Percentiles rank a stretch among this genome's conserved stretches.
Conservation (phyloP, 164 flowering plant genomes). For the Litsea cubeba region DNA sequence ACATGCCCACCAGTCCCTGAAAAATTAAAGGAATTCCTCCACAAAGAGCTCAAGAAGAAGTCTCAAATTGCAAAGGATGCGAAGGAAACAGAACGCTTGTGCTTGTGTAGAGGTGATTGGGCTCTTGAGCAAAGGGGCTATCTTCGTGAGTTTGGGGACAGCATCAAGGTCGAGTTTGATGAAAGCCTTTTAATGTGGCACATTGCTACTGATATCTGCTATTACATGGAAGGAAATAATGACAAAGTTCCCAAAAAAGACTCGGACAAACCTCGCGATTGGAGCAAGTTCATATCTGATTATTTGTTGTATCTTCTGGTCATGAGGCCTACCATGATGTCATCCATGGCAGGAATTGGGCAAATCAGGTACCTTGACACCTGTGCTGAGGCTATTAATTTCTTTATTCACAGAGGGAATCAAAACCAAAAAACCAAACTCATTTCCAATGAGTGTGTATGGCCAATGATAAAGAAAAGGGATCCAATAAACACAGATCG, state of each 20-base stretch:
- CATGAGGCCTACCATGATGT: not conserved
- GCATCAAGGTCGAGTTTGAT: slow-evolving; percentile 4
- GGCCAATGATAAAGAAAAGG: not conserved
- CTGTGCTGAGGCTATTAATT: not conserved
- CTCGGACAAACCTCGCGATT: not conserved
- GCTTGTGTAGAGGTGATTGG: not conserved
- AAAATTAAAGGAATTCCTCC: slow-evolving; percentile 2
- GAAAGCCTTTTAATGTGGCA: slow-evolving; percentile 13
- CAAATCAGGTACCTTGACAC: slow-evolving; percentile 3
- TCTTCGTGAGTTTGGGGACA: not conserved
- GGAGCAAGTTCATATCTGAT: not conserved
- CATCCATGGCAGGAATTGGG: slow-evolving; percentile 2
- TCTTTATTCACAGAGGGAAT: not conserved
- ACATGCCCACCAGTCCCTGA: not conserved
- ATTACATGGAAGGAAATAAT: not conserved
- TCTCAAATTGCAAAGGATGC: not conserved
- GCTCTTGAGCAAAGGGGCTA: not conserved
- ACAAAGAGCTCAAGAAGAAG: slow-evolving; percentile 5
- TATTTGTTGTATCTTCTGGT: slow-evolving; percentile 12
- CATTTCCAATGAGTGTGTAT: not conserved
- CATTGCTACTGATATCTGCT: slow-evolving; percentile 12
- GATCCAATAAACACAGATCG: not conserved
- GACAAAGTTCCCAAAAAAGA: not conserved
- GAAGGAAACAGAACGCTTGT: not conserved
- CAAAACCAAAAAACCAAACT: too few relatives aligned